Evolutionary conservation across 2,329 filamentous ascomycete genomes (phyloP).

Genomic region (Xylariales sp.): DNA sequence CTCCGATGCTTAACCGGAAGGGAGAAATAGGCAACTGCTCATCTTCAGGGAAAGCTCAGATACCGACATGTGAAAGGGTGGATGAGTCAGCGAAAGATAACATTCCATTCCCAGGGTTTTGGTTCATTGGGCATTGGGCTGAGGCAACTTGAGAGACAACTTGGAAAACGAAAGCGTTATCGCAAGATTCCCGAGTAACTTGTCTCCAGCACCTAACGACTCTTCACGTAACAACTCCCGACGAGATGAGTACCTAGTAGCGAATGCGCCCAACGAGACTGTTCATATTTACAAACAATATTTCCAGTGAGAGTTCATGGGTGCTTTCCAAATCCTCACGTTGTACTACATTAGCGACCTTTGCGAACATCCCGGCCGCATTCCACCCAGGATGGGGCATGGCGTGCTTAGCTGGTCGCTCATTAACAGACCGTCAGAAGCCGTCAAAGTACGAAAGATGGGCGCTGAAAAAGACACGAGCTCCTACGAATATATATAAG

Average conservation of each 20-base stretch:
- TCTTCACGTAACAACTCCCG: neutral
- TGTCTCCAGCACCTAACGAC: neutral
- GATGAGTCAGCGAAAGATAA: conserved; percentile 19
- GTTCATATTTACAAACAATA: neutral
- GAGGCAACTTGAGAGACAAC: no score
- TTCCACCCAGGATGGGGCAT: neutral
- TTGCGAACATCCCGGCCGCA: neutral
- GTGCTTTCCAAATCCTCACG: neutral
- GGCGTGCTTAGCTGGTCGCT: neutral
- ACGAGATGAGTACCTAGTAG: neutral
- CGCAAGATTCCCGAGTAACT: neutral
- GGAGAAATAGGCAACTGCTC: conserved; percentile 3
- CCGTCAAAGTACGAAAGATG: neutral
- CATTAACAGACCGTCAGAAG: neutral
- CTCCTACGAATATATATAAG: neutral
- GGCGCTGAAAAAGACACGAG: neutral
- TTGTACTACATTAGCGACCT: neutral
- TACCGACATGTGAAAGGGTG: conserved; percentile 23
- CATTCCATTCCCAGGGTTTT: conserved; percentile 1
- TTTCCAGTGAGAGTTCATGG: neutral
- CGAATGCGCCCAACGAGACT: neutral
- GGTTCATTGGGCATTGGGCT: neutral
- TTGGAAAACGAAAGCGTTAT: neutral
- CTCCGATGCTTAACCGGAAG: neutral
- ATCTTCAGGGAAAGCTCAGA: conserved; percentile 1